These are phyloP conservation scores for Boletus edulis DNA, from an alignment of 768 basidiomycete genomes.

Conservation along the genomic window DNA sequence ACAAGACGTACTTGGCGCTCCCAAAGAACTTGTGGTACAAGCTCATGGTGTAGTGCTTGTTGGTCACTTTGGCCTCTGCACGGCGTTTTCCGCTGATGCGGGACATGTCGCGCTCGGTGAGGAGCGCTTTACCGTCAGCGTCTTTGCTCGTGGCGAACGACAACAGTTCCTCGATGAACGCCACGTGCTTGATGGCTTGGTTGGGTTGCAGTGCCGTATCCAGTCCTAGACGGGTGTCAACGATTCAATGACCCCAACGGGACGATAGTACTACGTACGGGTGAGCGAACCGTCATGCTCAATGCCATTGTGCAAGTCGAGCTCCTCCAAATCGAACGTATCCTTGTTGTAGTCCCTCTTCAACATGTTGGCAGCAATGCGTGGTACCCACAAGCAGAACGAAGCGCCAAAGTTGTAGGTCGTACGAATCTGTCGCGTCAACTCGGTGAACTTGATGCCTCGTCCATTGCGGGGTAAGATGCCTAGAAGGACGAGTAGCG, in stretches of 20 bases:
- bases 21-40: conserved; percentile 63
- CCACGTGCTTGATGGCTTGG: conserved; percentile 51
- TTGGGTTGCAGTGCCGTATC: conserved; percentile 46
- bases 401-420: conserved; percentile 71
- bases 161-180: conserved; percentile 57
- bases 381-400: conserved; percentile 67
- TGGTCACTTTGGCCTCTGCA: conserved; percentile 49
- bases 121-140: conserved; percentile 39
- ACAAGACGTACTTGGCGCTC: conserved; percentile 56
- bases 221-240: conserved; percentile 41
- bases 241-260: background rate
- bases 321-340: conserved; percentile 61
- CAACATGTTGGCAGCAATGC: conserved; percentile 56
- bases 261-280: conserved; percentile 20
- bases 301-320: conserved; percentile 67
- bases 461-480: conserved; percentile 63
- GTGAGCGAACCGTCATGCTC: conserved; percentile 36
- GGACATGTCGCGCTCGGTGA: conserved; percentile 62
- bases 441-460: conserved; percentile 59
- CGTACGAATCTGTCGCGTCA: conserved; percentile 40
- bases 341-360: conserved; percentile 53
- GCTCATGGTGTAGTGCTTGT: conserved; percentile 55
- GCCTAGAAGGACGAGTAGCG: conserved; percentile 14
- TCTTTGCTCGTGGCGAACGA: conserved; percentile 59
- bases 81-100: conserved; percentile 59